phyloP scores from a whole-genome alignment of 2,329 filamentous ascomycete species.

The Nemania diffusa region DNA sequence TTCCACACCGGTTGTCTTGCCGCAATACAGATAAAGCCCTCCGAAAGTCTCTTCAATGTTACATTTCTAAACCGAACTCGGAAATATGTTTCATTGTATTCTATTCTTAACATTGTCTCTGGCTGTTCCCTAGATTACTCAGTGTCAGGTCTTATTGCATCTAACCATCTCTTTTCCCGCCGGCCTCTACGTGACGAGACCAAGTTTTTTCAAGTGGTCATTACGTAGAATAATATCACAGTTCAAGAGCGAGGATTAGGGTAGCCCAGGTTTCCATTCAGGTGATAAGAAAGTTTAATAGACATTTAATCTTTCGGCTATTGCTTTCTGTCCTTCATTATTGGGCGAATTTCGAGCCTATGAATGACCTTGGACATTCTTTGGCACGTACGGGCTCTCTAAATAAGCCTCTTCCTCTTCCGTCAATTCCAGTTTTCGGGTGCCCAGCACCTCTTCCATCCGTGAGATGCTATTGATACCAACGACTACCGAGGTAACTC shows the following conservation, averaged over 20 bases:
- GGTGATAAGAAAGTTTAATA: conserved; percentile 14
- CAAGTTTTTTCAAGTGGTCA: conserved; percentile 13
- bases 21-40: conserved; percentile 11
- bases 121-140: conserved; percentile 11
- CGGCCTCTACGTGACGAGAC: conserved; percentile 12
- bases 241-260: conserved; percentile 14
- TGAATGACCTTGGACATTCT: conserved; percentile 48
- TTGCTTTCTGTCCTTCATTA: conserved; percentile 12
- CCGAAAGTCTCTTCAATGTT: conserved; percentile 11
- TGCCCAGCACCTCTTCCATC: conserved; percentile 64
- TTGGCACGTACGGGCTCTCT: conserved; percentile 64
- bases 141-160: conserved; percentile 12
- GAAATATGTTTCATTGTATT: conserved; percentile 14
- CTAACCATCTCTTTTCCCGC: conserved; percentile 13
- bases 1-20: conserved; percentile 14
- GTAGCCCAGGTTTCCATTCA: conserved; percentile 10
- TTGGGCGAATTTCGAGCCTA: conserved; percentile 12
- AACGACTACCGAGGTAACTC: conserved; percentile 51
- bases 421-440: conserved; percentile 54
- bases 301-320: conserved; percentile 11
- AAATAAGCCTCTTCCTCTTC: conserved; percentile 65
- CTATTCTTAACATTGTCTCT: conserved; percentile 9
- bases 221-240: conserved; percentile 13
- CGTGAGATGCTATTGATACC: conserved; percentile 63
- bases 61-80: conserved; percentile 12